phyloP scores from a whole-genome alignment of 202 grass and related monocot genomes.

The Dendrocalamus latiflorus region DNA sequence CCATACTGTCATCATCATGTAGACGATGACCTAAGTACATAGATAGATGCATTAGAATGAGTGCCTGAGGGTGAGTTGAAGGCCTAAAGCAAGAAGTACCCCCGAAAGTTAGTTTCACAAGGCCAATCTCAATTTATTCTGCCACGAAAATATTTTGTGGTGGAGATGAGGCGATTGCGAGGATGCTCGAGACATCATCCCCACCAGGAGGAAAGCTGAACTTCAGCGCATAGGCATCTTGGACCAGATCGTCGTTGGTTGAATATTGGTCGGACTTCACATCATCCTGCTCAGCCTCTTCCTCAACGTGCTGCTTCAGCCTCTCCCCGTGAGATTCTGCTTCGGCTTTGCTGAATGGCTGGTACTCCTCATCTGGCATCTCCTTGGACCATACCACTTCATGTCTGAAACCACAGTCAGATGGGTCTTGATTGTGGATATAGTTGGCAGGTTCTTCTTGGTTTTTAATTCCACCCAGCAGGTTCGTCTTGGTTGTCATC shows the following conservation, averaged over 20 bases:
- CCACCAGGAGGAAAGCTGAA: conserved; percentile 37
- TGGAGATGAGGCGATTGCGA: neutral
- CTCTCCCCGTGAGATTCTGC: conserved; percentile 8
- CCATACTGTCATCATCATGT: neutral
- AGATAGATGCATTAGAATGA: neutral
- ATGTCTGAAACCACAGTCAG: neutral
- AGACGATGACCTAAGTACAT: neutral
- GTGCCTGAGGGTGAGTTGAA: neutral
- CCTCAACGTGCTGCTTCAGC: neutral
- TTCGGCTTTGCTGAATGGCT: conserved; percentile 8
- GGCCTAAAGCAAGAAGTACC: too few species aligned
- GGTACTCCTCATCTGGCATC: conserved; percentile 15
- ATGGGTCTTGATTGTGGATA: conserved; percentile 24
- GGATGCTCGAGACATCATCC: conserved; percentile 47
- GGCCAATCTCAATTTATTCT: neutral
- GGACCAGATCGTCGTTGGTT: neutral
- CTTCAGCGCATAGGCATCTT: neutral
- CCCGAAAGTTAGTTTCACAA: too few species aligned
- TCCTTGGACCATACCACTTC: conserved; percentile 12
- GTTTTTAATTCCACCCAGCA: conserved; percentile 11
- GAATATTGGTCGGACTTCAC: neutral
- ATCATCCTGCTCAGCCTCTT: conserved; percentile 20
- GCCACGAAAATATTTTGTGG: neutral
- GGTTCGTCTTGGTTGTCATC: conserved; percentile 15
- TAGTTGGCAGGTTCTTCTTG: conserved; percentile 15